A percentile compares a stretch with the other conserved stretches of the same genome.
These are phyloP conservation scores for Phialophora chinensis DNA, from an alignment of 2,329 filamentous ascomycete genomes.

Conservation along the genomic window DNA sequence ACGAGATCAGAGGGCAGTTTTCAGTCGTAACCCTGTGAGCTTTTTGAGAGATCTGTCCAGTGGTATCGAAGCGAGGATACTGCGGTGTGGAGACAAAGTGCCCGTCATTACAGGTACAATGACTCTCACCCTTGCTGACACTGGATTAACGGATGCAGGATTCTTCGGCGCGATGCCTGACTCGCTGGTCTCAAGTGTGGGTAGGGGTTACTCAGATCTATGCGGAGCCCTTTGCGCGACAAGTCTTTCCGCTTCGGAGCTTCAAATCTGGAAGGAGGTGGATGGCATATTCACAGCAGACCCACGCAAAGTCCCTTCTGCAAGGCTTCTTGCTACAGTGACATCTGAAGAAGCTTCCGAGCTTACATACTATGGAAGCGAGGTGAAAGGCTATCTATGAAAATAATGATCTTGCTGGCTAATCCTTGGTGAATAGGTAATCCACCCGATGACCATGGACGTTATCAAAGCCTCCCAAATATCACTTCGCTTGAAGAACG, in stretches of 20 bases:
- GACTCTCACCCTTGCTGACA: too few relatives aligned
- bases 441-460: constrained; percentile 98
- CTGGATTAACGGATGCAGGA: constrained; percentile 79
- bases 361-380: constrained; percentile 89
- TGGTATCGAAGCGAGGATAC: constrained; percentile 7
- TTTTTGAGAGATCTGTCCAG: constrained; percentile 3
- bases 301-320: constrained; percentile 86
- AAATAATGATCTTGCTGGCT: too few relatives aligned
- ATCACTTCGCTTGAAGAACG: constrained; percentile 71
- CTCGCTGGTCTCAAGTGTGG: constrained; percentile 86
- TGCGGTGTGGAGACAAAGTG: constrained; percentile 49
- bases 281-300: constrained; percentile 91
- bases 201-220: constrained; percentile 96
- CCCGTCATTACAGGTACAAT: too few relatives aligned
- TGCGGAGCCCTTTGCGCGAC: constrained; percentile 92
- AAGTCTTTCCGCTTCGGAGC: constrained; percentile 78
- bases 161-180: constrained; percentile 95
- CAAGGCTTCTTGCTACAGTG: constrained; percentile 79
- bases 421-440: too few relatives aligned
- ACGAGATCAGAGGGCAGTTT: constrained; percentile 14
- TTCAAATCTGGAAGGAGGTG: constrained; percentile 99
- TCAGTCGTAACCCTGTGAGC: constrained; percentile 11
- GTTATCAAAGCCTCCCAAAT: constrained; percentile 72
- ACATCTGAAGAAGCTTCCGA: constrained; percentile 94
- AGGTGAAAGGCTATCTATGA: constrained; percentile 65